phyloP scores from a whole-genome alignment of 2,329 filamentous ascomycete genomes.

The Phialophora verrucosa region DNA sequence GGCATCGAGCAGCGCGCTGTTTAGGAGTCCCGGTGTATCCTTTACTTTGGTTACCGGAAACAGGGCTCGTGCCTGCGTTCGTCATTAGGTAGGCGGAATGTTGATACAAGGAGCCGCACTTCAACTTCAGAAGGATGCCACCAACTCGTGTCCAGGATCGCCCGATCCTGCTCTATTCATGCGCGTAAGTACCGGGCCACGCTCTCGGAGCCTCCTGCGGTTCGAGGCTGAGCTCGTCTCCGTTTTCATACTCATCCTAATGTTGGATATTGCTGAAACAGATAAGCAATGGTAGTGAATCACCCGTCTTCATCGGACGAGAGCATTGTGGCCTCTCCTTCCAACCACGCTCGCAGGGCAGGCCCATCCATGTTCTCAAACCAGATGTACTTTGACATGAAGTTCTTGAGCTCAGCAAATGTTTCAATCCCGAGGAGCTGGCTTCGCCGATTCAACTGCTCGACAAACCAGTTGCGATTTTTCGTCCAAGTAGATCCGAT shows the following conservation, averaged over 20 bases:
- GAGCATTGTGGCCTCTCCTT: not conserved
- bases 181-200: not conserved
- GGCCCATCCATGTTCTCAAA: not conserved
- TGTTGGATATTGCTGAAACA: not conserved
- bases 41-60: not conserved
- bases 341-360: not conserved
- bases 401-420: slow-evolving; percentile 4
- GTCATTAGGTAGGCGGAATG: not conserved
- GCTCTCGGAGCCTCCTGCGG: not conserved
- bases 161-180: not conserved
- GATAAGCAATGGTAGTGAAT: not conserved
- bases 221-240: not conserved
- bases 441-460: slow-evolving; percentile 10
- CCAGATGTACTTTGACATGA: slow-evolving; percentile 1
- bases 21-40: not conserved
- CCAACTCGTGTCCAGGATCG: not conserved
- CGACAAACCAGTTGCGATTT: slow-evolving; percentile 10
- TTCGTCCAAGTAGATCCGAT: slow-evolving; percentile 10
- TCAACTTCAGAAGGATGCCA: not conserved
- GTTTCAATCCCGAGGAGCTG: not conserved
- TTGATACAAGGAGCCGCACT: not conserved
- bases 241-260: not conserved
- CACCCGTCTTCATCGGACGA: not conserved
- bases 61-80: not conserved
- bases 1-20: too few species aligned